These are phyloP conservation scores for Achaetomiella virescens DNA, from an alignment of 495 filamentous ascomycete species.

Conservation along the genomic window DNA sequence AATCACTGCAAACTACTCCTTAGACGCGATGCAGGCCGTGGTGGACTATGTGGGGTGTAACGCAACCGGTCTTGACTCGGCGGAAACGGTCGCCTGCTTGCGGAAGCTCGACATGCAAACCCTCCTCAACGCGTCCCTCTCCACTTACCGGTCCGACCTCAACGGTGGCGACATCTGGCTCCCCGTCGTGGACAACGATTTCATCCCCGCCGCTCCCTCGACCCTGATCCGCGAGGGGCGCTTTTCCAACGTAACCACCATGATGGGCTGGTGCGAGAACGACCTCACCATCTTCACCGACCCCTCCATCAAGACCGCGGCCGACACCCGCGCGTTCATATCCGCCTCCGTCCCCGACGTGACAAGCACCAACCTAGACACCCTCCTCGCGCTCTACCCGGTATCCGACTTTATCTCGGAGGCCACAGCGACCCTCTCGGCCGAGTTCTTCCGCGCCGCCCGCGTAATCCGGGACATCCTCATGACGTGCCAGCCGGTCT, in stretches of 20 bases:
- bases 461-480: not conserved
- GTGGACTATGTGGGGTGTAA: not conserved
- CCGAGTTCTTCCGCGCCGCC: conserved; percentile 1
- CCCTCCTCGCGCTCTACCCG: not conserved
- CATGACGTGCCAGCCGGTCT: not conserved
- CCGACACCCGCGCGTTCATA: not conserved
- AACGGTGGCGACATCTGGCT: conserved; percentile 1
- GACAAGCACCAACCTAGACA: not conserved
- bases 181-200: not conserved
- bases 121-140: not conserved
- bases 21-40: not conserved
- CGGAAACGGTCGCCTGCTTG: not conserved
- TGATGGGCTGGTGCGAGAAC: conserved; percentile 1
- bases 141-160: not conserved
- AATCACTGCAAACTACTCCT: not conserved
- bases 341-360: not conserved
- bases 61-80: not conserved
- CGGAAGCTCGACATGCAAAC: not conserved
- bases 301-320: not conserved
- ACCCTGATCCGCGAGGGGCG: not conserved
- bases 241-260: conserved; percentile 2
- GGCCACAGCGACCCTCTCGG: not conserved
- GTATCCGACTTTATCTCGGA: not conserved
- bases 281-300: conserved; percentile 5
- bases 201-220: not conserved